Conservation (phyloP, 352 stramenopile genomes). For the Phytophthora multivora region DNA sequence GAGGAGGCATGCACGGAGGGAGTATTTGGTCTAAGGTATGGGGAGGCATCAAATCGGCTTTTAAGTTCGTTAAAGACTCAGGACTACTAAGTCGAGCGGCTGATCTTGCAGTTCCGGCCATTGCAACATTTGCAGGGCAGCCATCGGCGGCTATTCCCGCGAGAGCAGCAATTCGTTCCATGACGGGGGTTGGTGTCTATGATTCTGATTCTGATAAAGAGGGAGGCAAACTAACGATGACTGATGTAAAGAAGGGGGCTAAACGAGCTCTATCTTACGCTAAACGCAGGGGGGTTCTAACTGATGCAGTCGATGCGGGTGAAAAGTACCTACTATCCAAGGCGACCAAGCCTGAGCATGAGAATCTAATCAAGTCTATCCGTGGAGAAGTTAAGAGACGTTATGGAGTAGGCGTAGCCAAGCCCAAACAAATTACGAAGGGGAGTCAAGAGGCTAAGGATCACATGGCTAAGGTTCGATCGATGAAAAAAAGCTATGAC, state of each 20-base stretch:
- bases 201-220: conserved; percentile 1
- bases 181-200: conserved; percentile 9
- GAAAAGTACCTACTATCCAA: conserved; percentile 6
- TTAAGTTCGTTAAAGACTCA: conserved; percentile 19
- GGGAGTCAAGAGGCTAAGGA: neutral
- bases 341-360: conserved; percentile 13
- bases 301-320: conserved; percentile 7
- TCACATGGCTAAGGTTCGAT: conserved; percentile 4
- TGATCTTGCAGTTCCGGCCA: neutral
- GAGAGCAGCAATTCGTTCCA: neutral
- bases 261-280: neutral
- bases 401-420: conserved; percentile 12
- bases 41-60: conserved; percentile 16
- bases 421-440: neutral
- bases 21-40: conserved; percentile 7
- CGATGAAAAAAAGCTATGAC: neutral
- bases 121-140: conserved; percentile 3
- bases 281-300: conserved; percentile 12
- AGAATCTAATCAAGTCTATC: conserved; percentile 4
- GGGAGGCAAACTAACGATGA: neutral
- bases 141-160: neutral
- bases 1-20: neutral
- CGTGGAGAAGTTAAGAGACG: neutral
- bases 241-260: conserved; percentile 6
- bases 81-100: neutral